A percentile compares a stretch with the other conserved stretches of the same genome.
These are phyloP conservation scores for Phoenix roebelenii DNA, from an alignment of 176 grass and related monocot species.

Conservation along the genomic window DNA sequence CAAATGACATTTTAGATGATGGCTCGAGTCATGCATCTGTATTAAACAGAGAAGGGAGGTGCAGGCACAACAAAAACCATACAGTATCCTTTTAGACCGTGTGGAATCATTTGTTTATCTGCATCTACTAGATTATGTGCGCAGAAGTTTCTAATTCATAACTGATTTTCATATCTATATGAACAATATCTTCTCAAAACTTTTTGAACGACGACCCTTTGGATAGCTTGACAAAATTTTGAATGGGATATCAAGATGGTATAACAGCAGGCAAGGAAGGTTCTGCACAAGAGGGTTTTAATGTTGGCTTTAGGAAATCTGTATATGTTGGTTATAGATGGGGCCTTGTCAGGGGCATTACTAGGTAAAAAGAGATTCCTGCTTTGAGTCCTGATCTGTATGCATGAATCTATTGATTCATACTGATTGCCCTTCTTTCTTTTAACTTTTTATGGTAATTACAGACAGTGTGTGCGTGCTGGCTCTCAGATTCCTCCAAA, in stretches of 20 bases:
- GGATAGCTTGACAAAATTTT: slow-evolving; percentile 6
- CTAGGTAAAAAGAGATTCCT: slow-evolving; percentile 27
- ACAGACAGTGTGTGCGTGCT: slow-evolving; percentile 30
- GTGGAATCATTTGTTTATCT: not conserved
- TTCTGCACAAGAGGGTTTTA: slow-evolving; percentile 80
- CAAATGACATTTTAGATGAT: slow-evolving; percentile 35
- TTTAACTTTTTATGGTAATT: not conserved
- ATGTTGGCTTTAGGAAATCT: slow-evolving; percentile 70
- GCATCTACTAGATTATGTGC: not conserved
- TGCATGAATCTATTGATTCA: too few relatives aligned
- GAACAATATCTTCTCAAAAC: too few relatives aligned
- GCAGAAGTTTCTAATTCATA: not conserved
- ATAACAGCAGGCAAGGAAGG: slow-evolving; percentile 60
- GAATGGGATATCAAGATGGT: slow-evolving; percentile 91
- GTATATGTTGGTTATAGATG: slow-evolving; percentile 52
- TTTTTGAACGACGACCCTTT: not conserved
- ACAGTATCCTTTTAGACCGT: slow-evolving; percentile 33
- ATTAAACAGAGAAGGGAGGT: slow-evolving; percentile 59
- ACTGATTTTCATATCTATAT: too few relatives aligned
- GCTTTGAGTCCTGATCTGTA: too few relatives aligned
- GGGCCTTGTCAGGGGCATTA: slow-evolving; percentile 66
- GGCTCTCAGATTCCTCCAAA: slow-evolving; percentile 37
- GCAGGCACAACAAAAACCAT: slow-evolving; percentile 45
- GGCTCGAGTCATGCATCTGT: slow-evolving; percentile 9
- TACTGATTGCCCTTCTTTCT: not conserved